Evolutionary conservation across 768 basidiomycete genomes (phyloP).

Genomic region (Lentinula raphanica): DNA sequence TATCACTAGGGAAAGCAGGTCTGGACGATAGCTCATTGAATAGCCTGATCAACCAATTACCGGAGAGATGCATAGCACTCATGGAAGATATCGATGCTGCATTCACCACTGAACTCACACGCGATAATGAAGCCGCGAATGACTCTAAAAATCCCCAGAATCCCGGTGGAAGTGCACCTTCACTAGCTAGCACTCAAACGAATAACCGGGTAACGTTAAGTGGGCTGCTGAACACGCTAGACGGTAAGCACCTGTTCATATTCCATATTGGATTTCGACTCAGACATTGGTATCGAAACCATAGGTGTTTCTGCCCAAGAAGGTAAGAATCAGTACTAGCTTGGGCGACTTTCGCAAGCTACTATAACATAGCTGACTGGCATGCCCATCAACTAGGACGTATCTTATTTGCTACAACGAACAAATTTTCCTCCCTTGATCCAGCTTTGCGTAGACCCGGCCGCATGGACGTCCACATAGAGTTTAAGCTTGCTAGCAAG

Average conservation of each 20-base stretch:
- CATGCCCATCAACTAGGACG: slow-evolving; percentile 26
- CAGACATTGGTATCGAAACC: too few species aligned
- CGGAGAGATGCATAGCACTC: slow-evolving; percentile 67
- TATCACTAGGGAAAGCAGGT: slow-evolving; percentile 58
- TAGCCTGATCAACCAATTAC: slow-evolving; percentile 55
- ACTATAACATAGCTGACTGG: too few species aligned
- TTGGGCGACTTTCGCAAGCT: too few species aligned
- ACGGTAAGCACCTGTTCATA: too few species aligned
- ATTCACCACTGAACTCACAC: slow-evolving; percentile 44
- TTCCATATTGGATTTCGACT: too few species aligned
- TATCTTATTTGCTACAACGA: slow-evolving; percentile 74
- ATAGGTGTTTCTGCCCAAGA: slow-evolving; percentile 62
- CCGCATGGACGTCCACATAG: slow-evolving; percentile 74
- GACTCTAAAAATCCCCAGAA: neutral
- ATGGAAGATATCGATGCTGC: slow-evolving; percentile 87
- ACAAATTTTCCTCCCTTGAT: slow-evolving; percentile 66
- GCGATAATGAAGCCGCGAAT: slow-evolving; percentile 21
- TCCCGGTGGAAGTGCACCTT: neutral
- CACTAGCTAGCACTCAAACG: slow-evolving; percentile 9
- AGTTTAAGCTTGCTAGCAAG: slow-evolving; percentile 69
- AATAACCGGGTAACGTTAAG: slow-evolving; percentile 51
- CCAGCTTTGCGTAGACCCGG: slow-evolving; percentile 73
- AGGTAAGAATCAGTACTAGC: slow-evolving; percentile 32
- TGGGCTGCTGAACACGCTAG: slow-evolving; percentile 74
- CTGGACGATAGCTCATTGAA: slow-evolving; percentile 59